Evolutionary conservation across 768 basidiomycete genomes (phyloP), one percentile per base, ranked within the genome.

Genomic region (Mycena galopus): DNA sequence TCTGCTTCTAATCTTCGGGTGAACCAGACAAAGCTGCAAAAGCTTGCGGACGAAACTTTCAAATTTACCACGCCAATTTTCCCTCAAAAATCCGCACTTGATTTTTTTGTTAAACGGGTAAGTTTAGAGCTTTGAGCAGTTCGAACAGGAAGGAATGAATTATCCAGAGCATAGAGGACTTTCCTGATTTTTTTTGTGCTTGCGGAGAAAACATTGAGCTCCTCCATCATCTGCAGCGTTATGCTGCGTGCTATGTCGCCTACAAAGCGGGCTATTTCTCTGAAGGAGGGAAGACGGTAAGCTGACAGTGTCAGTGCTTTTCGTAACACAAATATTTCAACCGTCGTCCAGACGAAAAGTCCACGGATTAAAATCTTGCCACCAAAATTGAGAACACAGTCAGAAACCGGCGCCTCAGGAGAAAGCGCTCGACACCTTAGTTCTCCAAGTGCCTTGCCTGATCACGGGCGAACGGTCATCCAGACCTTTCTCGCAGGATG

Each of bases 191-290:
- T 23, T 69, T 70, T 23, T 23, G 64, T 21, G 17, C 59, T 11
- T 73, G 73, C 23, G 16, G 11, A 1, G 44, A 53, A 16, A 33
- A 72, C 17, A 59, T 56, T 5, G 51, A 32, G 3, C 56, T 72
- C 11, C 61, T 67, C 11, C 65, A 71, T 17, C 61, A 68, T 53
- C 60, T 75, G 7, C 73, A 75, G 42, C 73, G 73, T 6, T 75
- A 75, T 44, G 70, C 30, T 2, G 73, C 73, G 9, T 68, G 62
- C 50, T 75, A 72, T 42, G 16, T 71, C 8, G 73, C 70, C 4
- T 57, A 68, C 25, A 68, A 66, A 33, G 23, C 70, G 3, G 70
- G 73, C 4, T 72, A 75, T 42, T 75, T 69, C 35, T 42, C 57
- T 11, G 30, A 23, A 29, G 29, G 27, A 23, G 11, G 10, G 21